Base-by-base conservation (phyloP, 2,329 filamentous ascomycete species). In the Fusarium lyarnte region DNA sequence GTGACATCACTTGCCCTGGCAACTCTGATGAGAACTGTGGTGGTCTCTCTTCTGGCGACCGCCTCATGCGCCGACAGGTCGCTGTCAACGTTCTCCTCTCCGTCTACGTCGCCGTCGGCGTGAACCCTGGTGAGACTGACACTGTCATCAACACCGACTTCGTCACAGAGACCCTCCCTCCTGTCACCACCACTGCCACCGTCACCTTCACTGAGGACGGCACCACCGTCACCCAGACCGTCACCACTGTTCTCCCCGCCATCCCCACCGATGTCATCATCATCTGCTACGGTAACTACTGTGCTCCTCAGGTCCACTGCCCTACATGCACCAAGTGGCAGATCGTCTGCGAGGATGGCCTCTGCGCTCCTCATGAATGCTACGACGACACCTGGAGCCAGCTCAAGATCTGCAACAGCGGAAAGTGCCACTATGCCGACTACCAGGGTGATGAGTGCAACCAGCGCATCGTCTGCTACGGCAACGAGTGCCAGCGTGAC, bases 381-480 rank as follows among this genome's bases (percentile, higher is more conserved):
- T 21, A 69, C 52, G 73, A 78, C 36, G 63, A 78, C 33, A 76
- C 74, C 73, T 68, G 78, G 63, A 66, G 71, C 63, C 66, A 79
- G 55, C 79, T 80, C 17, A 76, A 81, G 65, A 73, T 80, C 73
- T 83, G 81, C 79, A 61, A 77, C 21, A 64, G 76, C 6, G 75
- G 78, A 6, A 57, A 76, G 6, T 80, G 76, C 74, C 58, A 76
- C 70, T 80, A 76, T 68, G 77, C 80, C 45, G 70, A 76, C 64
- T 82, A 77, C 78, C 46, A 75, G 23, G 75, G 72, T 9, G 65
- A 76, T 16, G 49, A 77, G 36, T 81, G 79, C 77, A 74, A 74
- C 60, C 79, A 77, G 65, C 82, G 82, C 77, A 69, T 81, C 55
- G 72, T 78, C 74, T 83, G 80, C 79, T 74, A 74, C 66, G 75